A percentile compares a stretch with the other conserved stretches of the same genome.
Conservation (phyloP, 2,329 filamentous ascomycete genomes). For the Colletotrichum cuscutae region DNA sequence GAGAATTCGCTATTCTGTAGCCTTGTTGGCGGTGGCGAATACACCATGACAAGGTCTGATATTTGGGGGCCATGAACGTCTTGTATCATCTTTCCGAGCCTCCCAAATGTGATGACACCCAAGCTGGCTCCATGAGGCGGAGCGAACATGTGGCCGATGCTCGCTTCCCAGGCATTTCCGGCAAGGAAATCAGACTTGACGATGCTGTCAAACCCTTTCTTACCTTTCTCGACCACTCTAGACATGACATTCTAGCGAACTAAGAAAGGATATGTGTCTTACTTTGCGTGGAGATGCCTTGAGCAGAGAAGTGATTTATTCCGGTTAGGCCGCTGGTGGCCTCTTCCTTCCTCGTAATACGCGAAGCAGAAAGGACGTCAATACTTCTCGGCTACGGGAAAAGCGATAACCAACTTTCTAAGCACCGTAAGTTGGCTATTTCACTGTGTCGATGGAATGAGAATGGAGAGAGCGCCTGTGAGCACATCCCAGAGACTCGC, state of each 20-base stretch:
- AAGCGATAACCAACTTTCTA: too few relatives aligned
- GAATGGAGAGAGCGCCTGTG: neutral
- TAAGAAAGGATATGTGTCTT: too few relatives aligned
- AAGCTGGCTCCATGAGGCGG: neutral
- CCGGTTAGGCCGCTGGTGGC: neutral
- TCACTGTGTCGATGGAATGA: neutral
- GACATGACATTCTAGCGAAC: too few relatives aligned
- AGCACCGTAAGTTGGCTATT: neutral
- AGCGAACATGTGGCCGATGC: neutral
- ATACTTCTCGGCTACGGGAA: neutral
- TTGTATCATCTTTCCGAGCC: neutral
- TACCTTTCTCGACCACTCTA: too few relatives aligned
- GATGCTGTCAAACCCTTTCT: too few relatives aligned
- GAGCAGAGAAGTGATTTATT: too few relatives aligned
- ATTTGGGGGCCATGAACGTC: neutral
- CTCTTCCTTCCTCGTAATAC: neutral
- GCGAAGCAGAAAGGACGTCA: neutral
- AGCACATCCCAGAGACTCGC: too few relatives aligned
- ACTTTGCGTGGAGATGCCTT: too few relatives aligned
- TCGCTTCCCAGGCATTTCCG: neutral
- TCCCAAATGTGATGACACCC: too few relatives aligned
- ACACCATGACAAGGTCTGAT: neutral
- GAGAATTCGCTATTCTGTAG: neutral
- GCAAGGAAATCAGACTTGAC: too few relatives aligned
- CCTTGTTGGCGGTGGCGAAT: neutral